phyloP scores from a whole-genome alignment of 768 basidiomycete species.

The Kockovaella imperatae region DNA sequence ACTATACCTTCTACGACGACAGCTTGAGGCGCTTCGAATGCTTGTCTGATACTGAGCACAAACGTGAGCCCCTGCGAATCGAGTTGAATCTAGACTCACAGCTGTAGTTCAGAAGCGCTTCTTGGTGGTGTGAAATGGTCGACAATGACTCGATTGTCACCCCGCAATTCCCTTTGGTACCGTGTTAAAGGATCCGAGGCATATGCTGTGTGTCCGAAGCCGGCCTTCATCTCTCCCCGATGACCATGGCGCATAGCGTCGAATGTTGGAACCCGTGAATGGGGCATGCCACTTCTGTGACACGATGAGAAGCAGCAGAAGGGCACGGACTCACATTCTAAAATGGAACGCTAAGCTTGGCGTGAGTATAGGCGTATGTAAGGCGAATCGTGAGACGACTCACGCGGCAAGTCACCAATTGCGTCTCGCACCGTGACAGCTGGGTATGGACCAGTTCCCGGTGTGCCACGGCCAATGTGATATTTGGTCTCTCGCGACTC shows the following conservation, averaged over 20 bases:
- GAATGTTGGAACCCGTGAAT: neutral
- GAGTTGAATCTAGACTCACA: slow-evolving; percentile 10
- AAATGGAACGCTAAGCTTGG: neutral
- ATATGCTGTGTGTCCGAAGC: slow-evolving; percentile 10
- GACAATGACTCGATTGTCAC: neutral
- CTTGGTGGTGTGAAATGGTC: slow-evolving; percentile 18
- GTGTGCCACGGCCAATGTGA: slow-evolving; percentile 12
- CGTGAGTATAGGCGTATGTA: neutral
- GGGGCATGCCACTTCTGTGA: neutral
- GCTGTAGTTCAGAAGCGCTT: slow-evolving; percentile 7
- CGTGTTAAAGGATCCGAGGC: slow-evolving; percentile 1
- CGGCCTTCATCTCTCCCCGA: slow-evolving; percentile 5
- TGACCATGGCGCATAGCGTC: no score
- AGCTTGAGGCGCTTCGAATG: neutral
- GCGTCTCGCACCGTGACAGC: slow-evolving; percentile 23
- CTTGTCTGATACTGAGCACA: neutral
- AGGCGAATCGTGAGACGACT: slow-evolving; percentile 5
- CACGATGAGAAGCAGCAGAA: neutral
- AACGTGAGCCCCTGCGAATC: slow-evolving; percentile 1
- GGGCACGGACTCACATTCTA: neutral
- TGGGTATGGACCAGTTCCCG: slow-evolving; percentile 14
- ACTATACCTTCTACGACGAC: no score
- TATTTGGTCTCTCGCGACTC: slow-evolving; percentile 1
- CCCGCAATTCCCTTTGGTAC: slow-evolving; percentile 13
- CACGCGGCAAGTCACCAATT: slow-evolving; percentile 21